Conservation (phyloP, 2,329 filamentous ascomycete genomes). For the Arthrobotrys entomopaga region DNA sequence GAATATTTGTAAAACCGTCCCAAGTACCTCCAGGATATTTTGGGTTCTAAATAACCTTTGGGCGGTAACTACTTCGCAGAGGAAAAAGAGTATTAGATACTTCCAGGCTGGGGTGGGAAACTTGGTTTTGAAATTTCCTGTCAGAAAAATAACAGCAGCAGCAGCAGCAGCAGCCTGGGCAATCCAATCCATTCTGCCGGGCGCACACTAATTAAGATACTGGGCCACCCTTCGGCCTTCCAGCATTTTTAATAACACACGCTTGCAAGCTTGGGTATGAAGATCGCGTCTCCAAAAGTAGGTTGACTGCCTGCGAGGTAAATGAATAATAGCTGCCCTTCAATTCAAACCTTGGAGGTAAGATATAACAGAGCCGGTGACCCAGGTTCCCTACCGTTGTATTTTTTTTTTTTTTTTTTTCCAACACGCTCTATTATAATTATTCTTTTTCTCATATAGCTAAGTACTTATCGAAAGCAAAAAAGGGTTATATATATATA, state of each 20-base stretch:
- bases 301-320: conserved; percentile 35
- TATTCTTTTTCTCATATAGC: conserved; percentile 24
- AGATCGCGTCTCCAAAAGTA: conserved; percentile 21
- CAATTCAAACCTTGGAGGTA: conserved; percentile 31
- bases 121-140: conserved; percentile 45
- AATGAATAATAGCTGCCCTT: conserved; percentile 28
- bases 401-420: conserved; percentile 27
- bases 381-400: conserved; percentile 25
- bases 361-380: conserved; percentile 45
- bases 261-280: too few relatives aligned
- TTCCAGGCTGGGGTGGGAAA: conserved; percentile 24
- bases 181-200: conserved; percentile 25
- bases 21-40: conserved; percentile 11
- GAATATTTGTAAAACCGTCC: conserved; percentile 30
- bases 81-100: conserved; percentile 17
- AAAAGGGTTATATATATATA: conserved; percentile 8
- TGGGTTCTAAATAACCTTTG: conserved; percentile 30
- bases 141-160: too few relatives aligned
- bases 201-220: conserved; percentile 11
- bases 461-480: conserved; percentile 5
- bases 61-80: neutral
- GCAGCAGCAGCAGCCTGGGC: conserved; percentile 34
- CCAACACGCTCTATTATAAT: conserved; percentile 1
- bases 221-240: neutral
- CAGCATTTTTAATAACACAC: conserved; percentile 36